Percentiles rank a stretch among this genome's conserved stretches.
These are phyloP conservation scores for Apocynum venetum DNA, from an alignment of 257 asterid genomes.

Conservation along the genomic window DNA sequence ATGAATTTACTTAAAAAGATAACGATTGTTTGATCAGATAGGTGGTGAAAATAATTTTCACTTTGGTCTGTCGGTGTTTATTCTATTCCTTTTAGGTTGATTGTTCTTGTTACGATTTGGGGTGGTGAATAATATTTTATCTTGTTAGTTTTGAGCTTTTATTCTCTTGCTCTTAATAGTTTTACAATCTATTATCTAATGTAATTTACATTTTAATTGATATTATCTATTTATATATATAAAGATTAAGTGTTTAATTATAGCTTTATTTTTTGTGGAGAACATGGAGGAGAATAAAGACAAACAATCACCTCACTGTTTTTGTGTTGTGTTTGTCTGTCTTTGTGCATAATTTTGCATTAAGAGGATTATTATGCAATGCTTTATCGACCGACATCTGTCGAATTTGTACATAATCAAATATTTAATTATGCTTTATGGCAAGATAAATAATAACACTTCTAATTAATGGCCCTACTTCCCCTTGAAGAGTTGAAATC, in stretches of 20 bases:
- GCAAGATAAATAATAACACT: background rate
- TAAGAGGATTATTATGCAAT: slow-evolving; percentile 18
- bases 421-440: background rate
- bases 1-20: too few relatives aligned
- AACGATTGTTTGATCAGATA: too few relatives aligned
- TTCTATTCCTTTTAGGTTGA: too few relatives aligned
- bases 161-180: too few relatives aligned
- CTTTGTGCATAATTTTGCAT: slow-evolving; percentile 25
- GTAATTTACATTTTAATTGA: too few relatives aligned
- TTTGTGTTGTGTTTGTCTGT: slow-evolving; percentile 29
- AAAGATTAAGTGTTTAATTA: slow-evolving; percentile 4
- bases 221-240: too few relatives aligned
- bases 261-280: background rate
- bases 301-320: slow-evolving; percentile 25
- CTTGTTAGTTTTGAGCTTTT: too few relatives aligned
- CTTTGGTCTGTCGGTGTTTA: too few relatives aligned
- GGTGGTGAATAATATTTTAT: too few relatives aligned
- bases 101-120: too few relatives aligned
- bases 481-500: slow-evolving; percentile 14
- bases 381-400: slow-evolving; percentile 34
- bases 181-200: too few relatives aligned
- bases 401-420: slow-evolving; percentile 7
- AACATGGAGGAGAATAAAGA: slow-evolving; percentile 20
- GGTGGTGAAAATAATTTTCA: too few relatives aligned
- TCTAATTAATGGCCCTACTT: slow-evolving; percentile 12